phyloP scores from a whole-genome alignment of 1,284 basidiomycete species.

The Vanrija sp. region DNA sequence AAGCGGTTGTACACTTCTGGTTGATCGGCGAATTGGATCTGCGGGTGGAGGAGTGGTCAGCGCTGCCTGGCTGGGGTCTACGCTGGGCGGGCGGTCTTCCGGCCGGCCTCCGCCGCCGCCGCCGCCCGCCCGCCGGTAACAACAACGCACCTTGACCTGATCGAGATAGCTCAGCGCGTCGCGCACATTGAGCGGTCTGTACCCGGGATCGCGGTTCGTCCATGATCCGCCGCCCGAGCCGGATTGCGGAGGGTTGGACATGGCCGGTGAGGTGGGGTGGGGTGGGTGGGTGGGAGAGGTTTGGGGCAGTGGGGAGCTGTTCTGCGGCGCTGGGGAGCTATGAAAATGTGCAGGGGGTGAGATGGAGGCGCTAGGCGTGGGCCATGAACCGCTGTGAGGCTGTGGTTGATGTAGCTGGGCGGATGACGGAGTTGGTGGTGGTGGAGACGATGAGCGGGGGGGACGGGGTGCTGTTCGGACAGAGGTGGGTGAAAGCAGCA shows the following conservation, averaged over 20 bases:
- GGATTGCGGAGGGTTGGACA: conserved; percentile 15
- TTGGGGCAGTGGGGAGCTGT: no score
- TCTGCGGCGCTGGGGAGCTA: no score
- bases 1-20: conserved; percentile 97
- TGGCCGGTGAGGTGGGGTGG: not conserved
- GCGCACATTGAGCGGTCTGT: conserved; percentile 52
- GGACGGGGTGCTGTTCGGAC: no score
- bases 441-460: no score
- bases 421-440: no score
- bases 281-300: no score
- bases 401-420: no score
- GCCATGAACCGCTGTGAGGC: no score
- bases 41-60: conserved; percentile 1
- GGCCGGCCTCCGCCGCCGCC: not conserved
- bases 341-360: no score
- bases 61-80: not conserved
- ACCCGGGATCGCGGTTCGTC: conserved; percentile 17
- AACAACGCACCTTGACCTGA: conserved; percentile 69
- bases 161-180: conserved; percentile 97
- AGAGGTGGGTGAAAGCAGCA: no score
- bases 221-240: conserved; percentile 12
- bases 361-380: no score
- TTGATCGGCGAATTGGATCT: conserved; percentile 78
- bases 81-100: conserved; percentile 5
- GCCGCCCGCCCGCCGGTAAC: conserved; percentile 7